Evolutionary conservation across 2,329 filamentous ascomycete species (phyloP).

Genomic region (Bipolaris zeicola): DNA sequence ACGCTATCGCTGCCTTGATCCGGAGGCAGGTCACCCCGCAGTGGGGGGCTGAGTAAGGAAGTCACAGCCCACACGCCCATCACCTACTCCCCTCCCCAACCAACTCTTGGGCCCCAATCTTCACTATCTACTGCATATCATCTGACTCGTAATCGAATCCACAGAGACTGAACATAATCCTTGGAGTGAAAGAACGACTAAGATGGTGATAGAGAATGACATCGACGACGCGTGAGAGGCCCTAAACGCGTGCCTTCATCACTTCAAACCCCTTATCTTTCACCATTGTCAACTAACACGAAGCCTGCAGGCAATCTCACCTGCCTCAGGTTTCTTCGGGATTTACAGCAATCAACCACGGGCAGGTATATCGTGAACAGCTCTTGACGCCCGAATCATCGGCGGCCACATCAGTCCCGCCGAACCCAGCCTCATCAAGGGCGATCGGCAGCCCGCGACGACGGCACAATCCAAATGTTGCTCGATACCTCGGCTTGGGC

Average conservation of each 20-base stretch:
- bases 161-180: conserved; percentile 5
- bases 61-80: conserved; percentile 8
- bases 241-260: conserved; percentile 21
- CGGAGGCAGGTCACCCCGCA: conserved; percentile 26
- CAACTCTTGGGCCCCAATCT: neutral
- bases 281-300: conserved; percentile 7
- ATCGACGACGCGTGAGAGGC: conserved; percentile 32
- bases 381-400: conserved; percentile 19
- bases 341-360: conserved; percentile 37
- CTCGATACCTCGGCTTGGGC: conserved; percentile 37
- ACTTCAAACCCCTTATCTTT: conserved; percentile 3
- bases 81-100: conserved; percentile 2
- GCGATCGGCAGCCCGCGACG: conserved; percentile 1
- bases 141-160: neutral
- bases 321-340: conserved; percentile 13
- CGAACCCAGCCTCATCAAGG: conserved; percentile 10
- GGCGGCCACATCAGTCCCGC: conserved; percentile 3
- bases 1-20: conserved; percentile 27
- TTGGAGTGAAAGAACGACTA: conserved; percentile 11
- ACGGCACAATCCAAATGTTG: conserved; percentile 34
- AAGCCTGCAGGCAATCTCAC: conserved; percentile 6
- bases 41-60: conserved; percentile 30
- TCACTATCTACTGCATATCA: neutral
- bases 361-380: neutral
- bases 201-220: conserved; percentile 7